These are phyloP conservation scores for Cadophora gregata DNA, from an alignment of 2,329 filamentous ascomycete species.

Conservation along the genomic window DNA sequence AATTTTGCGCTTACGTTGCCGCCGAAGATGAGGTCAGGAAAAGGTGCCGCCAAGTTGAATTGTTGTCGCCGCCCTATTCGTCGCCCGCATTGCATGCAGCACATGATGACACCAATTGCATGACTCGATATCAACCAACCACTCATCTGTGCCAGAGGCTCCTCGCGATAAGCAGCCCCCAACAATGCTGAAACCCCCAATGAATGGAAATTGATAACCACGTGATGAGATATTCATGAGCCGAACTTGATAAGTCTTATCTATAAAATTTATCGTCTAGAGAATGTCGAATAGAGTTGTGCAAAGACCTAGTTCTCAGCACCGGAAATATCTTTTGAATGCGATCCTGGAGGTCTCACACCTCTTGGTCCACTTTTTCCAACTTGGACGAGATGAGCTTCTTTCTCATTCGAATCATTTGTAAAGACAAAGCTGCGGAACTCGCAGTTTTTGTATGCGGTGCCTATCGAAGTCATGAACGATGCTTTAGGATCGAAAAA, in stretches of 20 bases:
- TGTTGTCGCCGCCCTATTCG: slow-evolving; percentile 13
- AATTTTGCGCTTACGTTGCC: neutral
- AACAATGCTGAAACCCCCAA: neutral
- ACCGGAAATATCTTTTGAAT: slow-evolving; percentile 29
- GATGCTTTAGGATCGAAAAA: neutral
- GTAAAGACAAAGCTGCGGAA: slow-evolving; percentile 30
- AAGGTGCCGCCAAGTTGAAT: neutral
- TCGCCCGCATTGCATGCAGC: neutral
- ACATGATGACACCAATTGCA: slow-evolving; percentile 13
- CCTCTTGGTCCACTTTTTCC: slow-evolving; percentile 14
- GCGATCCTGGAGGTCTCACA: slow-evolving; percentile 25
- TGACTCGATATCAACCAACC: slow-evolving; percentile 10
- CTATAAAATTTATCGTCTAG: neutral
- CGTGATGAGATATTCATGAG: neutral
- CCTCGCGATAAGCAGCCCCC: neutral
- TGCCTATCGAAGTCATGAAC: slow-evolving; percentile 21
- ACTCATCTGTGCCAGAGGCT: neutral
- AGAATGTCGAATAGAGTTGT: neutral
- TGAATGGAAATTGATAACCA: neutral
- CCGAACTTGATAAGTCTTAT: neutral
- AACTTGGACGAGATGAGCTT: slow-evolving; percentile 30
- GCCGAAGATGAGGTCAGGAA: slow-evolving; percentile 3
- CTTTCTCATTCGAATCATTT: slow-evolving; percentile 27
- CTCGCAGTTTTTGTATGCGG: slow-evolving; percentile 30
- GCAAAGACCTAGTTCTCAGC: slow-evolving; percentile 14